Evolutionary conservation across 2,329 filamentous ascomycete genomes (phyloP).

Genomic region (Curvularia hawaiiensis): DNA sequence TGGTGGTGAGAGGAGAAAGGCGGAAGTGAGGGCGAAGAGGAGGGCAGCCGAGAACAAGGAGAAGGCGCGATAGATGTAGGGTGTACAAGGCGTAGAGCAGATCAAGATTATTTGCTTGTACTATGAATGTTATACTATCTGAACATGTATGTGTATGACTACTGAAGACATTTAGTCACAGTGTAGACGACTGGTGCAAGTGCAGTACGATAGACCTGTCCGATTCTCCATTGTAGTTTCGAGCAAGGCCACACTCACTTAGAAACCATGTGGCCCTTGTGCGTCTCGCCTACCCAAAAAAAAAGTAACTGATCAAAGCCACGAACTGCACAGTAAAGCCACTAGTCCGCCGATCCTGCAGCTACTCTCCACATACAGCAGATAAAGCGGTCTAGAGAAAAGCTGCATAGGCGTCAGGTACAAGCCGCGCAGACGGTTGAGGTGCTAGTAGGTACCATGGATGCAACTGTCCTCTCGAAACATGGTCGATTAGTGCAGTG

Average conservation of each 20-base stretch:
- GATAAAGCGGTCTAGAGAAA: neutral
- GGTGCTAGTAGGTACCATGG: neutral
- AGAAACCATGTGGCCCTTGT: neutral
- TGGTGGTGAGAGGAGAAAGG: constrained; percentile 89
- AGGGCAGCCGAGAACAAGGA: constrained; percentile 79
- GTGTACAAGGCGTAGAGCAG: neutral
- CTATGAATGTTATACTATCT: constrained; percentile 4
- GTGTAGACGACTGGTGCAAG: neutral
- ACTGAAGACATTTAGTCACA: neutral
- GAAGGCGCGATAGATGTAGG: constrained; percentile 49
- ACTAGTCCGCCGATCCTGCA: neutral
- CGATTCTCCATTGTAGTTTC: neutral
- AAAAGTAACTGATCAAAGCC: neutral
- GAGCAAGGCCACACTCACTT: neutral
- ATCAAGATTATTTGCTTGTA: constrained; percentile 3
- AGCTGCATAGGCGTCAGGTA: neutral
- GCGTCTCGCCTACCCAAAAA: neutral
- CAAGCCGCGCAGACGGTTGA: too few species aligned
- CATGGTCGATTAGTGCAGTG: neutral
- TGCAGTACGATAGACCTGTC: neutral
- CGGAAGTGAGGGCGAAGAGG: constrained; percentile 86
- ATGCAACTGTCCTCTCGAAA: neutral
- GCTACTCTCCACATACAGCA: neutral
- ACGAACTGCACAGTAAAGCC: neutral
- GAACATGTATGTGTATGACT: neutral